Evolutionary conservation across 352 stramenopile species (phyloP).

Genomic region (Phytophthora chlamydospora): DNA sequence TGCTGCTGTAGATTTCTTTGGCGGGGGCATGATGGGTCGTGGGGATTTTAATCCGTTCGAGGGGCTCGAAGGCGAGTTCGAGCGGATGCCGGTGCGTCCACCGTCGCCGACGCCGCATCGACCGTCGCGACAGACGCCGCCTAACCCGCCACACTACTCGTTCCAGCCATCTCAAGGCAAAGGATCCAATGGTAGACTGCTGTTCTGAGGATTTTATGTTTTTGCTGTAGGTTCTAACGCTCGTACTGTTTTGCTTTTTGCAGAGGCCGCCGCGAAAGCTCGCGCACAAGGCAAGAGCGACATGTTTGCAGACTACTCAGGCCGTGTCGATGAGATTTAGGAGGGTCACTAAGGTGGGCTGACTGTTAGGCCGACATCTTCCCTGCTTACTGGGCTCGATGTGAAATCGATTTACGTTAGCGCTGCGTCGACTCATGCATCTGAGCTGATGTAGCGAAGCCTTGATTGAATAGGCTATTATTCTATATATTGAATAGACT

Average conservation of each 20-base stretch:
- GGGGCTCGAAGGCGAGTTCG: slow-evolving; percentile 69
- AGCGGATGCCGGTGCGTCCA: slow-evolving; percentile 60
- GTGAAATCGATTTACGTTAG: not conserved
- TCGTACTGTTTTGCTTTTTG: not conserved
- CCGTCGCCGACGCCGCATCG: slow-evolving; percentile 48
- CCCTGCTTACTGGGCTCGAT: not conserved
- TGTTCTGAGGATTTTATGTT: slow-evolving; percentile 2
- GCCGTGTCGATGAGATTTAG: slow-evolving; percentile 75
- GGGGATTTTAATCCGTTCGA: slow-evolving; percentile 57
- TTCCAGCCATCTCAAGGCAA: slow-evolving; percentile 64
- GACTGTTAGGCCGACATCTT: no score
- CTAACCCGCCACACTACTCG: slow-evolving; percentile 76
- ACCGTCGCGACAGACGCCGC: slow-evolving; percentile 45
- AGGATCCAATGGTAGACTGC: slow-evolving; percentile 32
- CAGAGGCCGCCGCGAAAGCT: slow-evolving; percentile 34
- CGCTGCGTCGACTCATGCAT: not conserved
- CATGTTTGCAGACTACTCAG: slow-evolving; percentile 72
- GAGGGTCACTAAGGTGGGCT: no score
- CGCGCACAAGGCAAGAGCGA: slow-evolving; percentile 63
- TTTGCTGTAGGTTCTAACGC: not conserved
- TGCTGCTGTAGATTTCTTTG: slow-evolving; percentile 60
- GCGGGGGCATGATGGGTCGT: slow-evolving; percentile 41
- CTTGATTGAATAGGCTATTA: slow-evolving; percentile 6
- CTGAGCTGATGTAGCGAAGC: not conserved
- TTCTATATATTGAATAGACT: slow-evolving; percentile 21